Conservation (phyloP, 139 green algal genomes). For the Zygnema cylindricum region DNA sequence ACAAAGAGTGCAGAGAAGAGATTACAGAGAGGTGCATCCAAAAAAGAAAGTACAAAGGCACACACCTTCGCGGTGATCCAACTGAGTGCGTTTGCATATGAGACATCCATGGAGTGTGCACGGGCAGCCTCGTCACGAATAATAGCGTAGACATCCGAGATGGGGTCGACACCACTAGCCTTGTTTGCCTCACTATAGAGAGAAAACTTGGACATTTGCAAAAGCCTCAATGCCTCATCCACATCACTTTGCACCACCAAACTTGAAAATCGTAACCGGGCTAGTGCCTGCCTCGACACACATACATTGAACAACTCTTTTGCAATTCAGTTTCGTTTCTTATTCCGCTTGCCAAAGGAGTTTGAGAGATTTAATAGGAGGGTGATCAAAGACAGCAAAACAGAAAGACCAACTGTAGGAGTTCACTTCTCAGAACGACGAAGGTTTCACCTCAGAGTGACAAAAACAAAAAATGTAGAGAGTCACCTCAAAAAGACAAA, state of each 20-base stretch:
- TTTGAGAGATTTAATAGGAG: too few species aligned
- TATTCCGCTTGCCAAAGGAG: too few species aligned
- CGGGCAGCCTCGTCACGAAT: conserved; percentile 39
- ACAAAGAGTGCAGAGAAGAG: not conserved
- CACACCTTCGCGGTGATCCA: conserved; percentile 57
- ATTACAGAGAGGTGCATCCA: too few species aligned
- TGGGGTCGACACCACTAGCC: conserved; percentile 40
- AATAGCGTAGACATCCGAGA: conserved; percentile 68
- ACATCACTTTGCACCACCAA: conserved; percentile 81
- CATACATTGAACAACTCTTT: too few species aligned
- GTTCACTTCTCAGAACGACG: too few species aligned
- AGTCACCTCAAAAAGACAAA: too few species aligned
- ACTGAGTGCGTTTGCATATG: conserved; percentile 55
- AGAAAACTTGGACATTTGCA: conserved; percentile 88
- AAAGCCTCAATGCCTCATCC: conserved; percentile 92
- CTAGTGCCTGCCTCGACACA: conserved; percentile 76
- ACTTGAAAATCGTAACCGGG: conserved; percentile 79
- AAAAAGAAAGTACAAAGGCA: not conserved
- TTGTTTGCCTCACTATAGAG: conserved; percentile 62
- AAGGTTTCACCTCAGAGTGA: too few species aligned
- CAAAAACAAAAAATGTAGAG: too few species aligned
- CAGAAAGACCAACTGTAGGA: too few species aligned
- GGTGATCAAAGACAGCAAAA: too few species aligned
- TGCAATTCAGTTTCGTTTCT: too few species aligned
- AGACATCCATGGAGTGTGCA: conserved; percentile 19